Percentiles rank a stretch among this genome's conserved stretches.
phyloP scores from a whole-genome alignment of 129 eudicot genomes.

The carrot (Daucus carota) region DNA sequence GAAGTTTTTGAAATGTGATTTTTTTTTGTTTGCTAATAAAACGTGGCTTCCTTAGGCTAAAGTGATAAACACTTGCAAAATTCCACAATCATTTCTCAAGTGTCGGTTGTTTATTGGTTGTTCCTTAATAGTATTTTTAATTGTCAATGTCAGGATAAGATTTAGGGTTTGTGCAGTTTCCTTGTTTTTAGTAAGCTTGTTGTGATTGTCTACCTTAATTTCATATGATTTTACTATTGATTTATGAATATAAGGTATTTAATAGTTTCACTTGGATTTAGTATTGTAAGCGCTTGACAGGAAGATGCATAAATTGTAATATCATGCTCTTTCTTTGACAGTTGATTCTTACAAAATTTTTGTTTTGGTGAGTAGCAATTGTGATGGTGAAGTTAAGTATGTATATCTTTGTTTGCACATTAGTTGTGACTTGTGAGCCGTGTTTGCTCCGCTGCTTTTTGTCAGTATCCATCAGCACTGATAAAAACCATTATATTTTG shows the following conservation, averaged over 20 bases:
- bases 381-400: not conserved
- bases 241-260: no score
- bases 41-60: no score
- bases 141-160: no score
- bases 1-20: no score
- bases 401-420: not conserved
- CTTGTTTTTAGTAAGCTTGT: not conserved
- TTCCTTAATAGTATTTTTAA: no score
- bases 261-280: not conserved
- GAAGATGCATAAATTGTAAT: not conserved
- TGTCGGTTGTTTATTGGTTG: not conserved
- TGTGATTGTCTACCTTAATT: not conserved
- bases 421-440: not conserved
- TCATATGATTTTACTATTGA: not conserved
- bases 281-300: not conserved
- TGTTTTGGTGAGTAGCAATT: not conserved
- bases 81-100: not conserved
- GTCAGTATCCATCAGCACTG: not conserved
- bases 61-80: not conserved
- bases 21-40: no score
- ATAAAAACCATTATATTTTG: constrained; percentile 7
- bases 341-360: not conserved
- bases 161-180: not conserved
- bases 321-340: not conserved
- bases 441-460: not conserved